Base-by-base conservation (phyloP, 805 yeast species). In the Candida boidinii region DNA sequence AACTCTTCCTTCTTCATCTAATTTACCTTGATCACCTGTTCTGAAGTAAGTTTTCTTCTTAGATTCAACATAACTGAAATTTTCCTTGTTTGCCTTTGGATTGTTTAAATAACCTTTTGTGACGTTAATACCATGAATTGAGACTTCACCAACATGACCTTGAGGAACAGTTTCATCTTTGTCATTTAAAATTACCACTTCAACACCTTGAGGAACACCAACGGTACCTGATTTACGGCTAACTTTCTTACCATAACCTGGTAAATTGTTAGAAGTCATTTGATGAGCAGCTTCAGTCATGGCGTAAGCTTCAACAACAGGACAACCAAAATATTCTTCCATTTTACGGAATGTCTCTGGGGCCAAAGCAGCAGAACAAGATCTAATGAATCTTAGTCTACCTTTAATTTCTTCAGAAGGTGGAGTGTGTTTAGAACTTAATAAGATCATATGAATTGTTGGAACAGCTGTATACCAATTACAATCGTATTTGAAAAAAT, bases 271-370 rank as follows among this genome's bases (percentile, higher is more conserved):
- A 3, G 86, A 77, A 9, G 83, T 74, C 78, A 79, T 80, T 53
- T 79, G 86, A 52, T 79, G 87, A n/a, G 83, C 67, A 1, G 84
- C 84, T 49, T 79, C 88, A 2, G 87, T 79, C 85, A 79, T 79
- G 4, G 86, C 87, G 48, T 79, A 79, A 0, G 87, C 87, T 51
- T 79, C 88, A 12, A 79, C 49, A 0, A 79, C 86, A 1, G 86
- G 86, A 0, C 83, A 79, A 7, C 68, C 57, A 51, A 79, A 73
- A 20, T 65, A 61, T 29, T 56, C 38, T 44, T 79, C 87, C 30
- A 79, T 59, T 49, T 68, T 64, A 34, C 61, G 61, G 59, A 79
- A 71, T 5, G 76, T 76, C 1, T 76, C 53, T 2, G 85, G 84
- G 1, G 86, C 83, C 45, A 79, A 60, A 5, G 85, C 68, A 1